These are phyloP conservation scores for Blastomyces gilchristii DNA, from an alignment of 2,329 filamentous ascomycete genomes.

Conservation along the genomic window DNA sequence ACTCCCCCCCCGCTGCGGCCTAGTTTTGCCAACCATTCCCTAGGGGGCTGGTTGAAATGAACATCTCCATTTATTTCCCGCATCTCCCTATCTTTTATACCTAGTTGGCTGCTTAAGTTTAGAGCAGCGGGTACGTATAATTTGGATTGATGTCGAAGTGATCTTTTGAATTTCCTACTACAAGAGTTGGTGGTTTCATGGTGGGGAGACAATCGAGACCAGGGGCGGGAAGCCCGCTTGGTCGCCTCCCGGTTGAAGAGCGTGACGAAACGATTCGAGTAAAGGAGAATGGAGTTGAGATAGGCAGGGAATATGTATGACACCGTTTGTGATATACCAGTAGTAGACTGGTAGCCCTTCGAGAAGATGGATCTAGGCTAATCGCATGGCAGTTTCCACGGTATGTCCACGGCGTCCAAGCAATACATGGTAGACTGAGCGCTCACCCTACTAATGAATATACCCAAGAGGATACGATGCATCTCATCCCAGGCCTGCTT, in stretches of 20 bases:
- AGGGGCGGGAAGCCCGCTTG: background rate
- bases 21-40: background rate
- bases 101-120: background rate
- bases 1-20: too few species aligned
- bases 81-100: background rate
- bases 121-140: background rate
- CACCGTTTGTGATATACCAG: background rate
- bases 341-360: background rate
- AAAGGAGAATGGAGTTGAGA: conserved; percentile 12
- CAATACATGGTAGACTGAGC: conserved; percentile 12
- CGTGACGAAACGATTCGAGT: conserved; percentile 11
- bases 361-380: background rate
- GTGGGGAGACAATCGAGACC: too few species aligned
- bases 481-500: background rate
- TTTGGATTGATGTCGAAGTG: background rate
- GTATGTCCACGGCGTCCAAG: conserved; percentile 16
- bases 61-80: background rate
- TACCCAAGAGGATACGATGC: background rate
- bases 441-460: background rate
- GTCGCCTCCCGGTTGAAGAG: background rate
- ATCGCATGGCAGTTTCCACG: conserved; percentile 18
- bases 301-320: conserved; percentile 22
- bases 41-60: background rate
- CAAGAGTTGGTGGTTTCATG: background rate
- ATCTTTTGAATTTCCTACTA: too few species aligned